These are phyloP conservation scores for Gloeostereum incarnatum DNA, from an alignment of 768 basidiomycete genomes.

Conservation along the genomic window DNA sequence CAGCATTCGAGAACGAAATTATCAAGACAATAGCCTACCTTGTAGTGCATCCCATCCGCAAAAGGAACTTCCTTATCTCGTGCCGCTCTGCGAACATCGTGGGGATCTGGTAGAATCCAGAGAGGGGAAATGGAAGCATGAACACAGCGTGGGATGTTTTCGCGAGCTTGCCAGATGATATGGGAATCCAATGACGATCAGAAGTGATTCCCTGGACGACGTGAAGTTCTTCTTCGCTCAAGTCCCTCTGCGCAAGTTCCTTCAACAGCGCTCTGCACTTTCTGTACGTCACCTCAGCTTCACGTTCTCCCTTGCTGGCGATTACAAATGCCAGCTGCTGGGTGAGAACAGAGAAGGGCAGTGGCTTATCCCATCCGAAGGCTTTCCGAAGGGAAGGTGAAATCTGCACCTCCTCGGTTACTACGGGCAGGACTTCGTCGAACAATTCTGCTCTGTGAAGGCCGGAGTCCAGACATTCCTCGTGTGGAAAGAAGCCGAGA, in stretches of 20 bases:
- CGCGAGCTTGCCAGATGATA: slow-evolving; percentile 9
- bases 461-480: slow-evolving; percentile 20
- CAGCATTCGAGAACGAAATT: not conserved
- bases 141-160: slow-evolving; percentile 16
- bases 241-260: slow-evolving; percentile 17
- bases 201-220: slow-evolving; percentile 11
- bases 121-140: slow-evolving; percentile 7
- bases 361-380: slow-evolving; percentile 29
- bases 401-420: slow-evolving; percentile 16
- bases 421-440: slow-evolving; percentile 15
- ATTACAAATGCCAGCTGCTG: slow-evolving; percentile 15
- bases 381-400: slow-evolving; percentile 6
- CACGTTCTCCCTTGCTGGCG: slow-evolving; percentile 1
- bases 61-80: not conserved
- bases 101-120: slow-evolving; percentile 19
- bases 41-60: slow-evolving; percentile 3
- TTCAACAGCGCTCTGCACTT: slow-evolving; percentile 16
- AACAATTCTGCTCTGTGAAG: slow-evolving; percentile 14
- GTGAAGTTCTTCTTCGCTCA: slow-evolving; percentile 10
- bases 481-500: not conserved
- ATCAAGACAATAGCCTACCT: slow-evolving; percentile 2
- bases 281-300: slow-evolving; percentile 3
- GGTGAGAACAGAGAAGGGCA: slow-evolving; percentile 19
- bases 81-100: slow-evolving; percentile 3
- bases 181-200: slow-evolving; percentile 24